phyloP scores from a whole-genome alignment of 345 rosid species.

The Sisymbrium irio region DNA sequence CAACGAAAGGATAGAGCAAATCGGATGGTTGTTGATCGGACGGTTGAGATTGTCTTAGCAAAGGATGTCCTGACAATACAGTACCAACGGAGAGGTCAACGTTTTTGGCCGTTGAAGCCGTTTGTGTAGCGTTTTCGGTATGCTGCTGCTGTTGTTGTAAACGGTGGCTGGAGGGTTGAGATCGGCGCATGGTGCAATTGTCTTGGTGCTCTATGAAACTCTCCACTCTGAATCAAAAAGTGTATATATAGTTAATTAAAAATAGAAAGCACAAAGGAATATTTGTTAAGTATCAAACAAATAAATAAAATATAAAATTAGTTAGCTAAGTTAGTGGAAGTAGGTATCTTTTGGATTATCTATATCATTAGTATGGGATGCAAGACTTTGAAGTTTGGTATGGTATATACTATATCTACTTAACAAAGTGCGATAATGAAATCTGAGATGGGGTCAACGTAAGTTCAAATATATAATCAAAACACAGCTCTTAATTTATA shows the following conservation, averaged over 20 bases:
- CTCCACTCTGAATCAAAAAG: constrained; percentile 65
- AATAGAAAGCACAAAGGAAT: constrained; percentile 21
- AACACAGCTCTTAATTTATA: constrained; percentile 4
- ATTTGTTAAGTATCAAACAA: not conserved
- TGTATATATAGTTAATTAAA: not conserved
- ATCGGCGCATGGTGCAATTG: constrained; percentile 66
- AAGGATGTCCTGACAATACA: constrained; percentile 35
- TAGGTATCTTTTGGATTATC: constrained; percentile 35
- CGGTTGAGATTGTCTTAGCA: constrained; percentile 37
- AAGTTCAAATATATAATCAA: constrained; percentile 24
- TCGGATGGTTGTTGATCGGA: constrained; percentile 12
- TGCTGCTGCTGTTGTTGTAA: constrained; percentile 36
- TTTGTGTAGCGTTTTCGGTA: constrained; percentile 26
- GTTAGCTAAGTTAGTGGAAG: constrained; percentile 26
- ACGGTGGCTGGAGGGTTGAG: constrained; percentile 42
- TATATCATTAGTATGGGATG: constrained; percentile 22
- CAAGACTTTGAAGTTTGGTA: constrained; percentile 25
- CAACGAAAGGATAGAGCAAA: constrained; percentile 17
- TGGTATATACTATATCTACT: constrained; percentile 16
- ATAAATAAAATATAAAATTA: constrained; percentile 5
- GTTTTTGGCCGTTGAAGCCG: constrained; percentile 53
- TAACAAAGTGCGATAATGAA: constrained; percentile 27
- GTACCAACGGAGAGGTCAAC: constrained; percentile 44
- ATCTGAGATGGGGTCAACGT: constrained; percentile 31
- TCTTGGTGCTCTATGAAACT: constrained; percentile 99